phyloP scores from a whole-genome alignment of 1,139 yeast genomes.

The Debaryomyces fabryi region DNA sequence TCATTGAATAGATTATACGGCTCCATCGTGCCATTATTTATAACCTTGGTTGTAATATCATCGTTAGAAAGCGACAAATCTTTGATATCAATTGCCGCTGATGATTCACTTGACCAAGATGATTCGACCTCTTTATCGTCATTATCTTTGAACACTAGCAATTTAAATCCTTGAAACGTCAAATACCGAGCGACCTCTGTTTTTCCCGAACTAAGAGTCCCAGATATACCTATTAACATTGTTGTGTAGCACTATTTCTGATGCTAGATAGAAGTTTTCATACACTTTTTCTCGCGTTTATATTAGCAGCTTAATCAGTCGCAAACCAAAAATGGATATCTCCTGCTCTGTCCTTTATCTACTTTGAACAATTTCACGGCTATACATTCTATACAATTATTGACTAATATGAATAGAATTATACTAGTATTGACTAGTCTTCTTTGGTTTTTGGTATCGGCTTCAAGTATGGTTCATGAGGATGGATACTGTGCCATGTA shows the following conservation, averaged over 20 bases:
- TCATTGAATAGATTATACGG: slow-evolving; percentile 27
- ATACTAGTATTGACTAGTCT: neutral
- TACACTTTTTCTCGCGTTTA: slow-evolving; percentile 5
- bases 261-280: neutral
- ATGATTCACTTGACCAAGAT: neutral
- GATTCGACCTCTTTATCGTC: slow-evolving; percentile 4
- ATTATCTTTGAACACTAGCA: slow-evolving; percentile 21
- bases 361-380: neutral
- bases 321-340: neutral
- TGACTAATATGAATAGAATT: neutral
- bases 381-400: neutral
- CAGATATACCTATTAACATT: slow-evolving; percentile 81
- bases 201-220: slow-evolving; percentile 71
- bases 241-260: neutral
- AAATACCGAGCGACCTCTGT: slow-evolving; percentile 65
- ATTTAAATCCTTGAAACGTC: slow-evolving; percentile 57
- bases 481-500: slow-evolving; percentile 60
- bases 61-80: neutral
- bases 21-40: slow-evolving; percentile 14
- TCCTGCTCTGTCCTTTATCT: neutral
- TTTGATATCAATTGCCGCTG: neutral
- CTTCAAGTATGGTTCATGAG: slow-evolving; percentile 18
- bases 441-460: neutral
- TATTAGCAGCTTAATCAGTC: slow-evolving; percentile 3
- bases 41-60: slow-evolving; percentile 3